A percentile compares a stretch with the other conserved stretches of the same genome.
Evolutionary conservation across 2,329 filamentous ascomycete genomes (phyloP).

Genomic region (Penicillium polonicum): DNA sequence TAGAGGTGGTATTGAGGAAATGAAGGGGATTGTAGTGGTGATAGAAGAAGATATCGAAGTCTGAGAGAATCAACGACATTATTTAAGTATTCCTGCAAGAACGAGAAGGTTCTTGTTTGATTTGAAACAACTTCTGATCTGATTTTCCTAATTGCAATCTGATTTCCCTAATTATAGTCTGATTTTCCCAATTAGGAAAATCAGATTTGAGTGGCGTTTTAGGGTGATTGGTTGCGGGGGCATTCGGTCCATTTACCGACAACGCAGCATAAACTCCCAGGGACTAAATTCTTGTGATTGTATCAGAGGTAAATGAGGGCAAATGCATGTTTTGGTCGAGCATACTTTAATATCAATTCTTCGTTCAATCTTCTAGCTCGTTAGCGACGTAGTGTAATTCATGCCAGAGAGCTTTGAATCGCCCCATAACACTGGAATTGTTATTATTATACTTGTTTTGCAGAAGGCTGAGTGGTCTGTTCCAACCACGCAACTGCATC

Average conservation of each 20-base stretch:
- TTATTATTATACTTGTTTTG: not conserved
- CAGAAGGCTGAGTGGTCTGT: conserved; percentile 7
- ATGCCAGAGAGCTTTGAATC: not conserved
- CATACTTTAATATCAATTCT: not conserved
- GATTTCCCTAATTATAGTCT: not conserved
- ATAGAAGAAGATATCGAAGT: not conserved
- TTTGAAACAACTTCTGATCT: not conserved
- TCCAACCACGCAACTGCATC: conserved; percentile 18
- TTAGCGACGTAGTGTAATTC: not conserved
- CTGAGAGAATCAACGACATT: not conserved
- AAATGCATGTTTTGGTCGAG: not conserved
- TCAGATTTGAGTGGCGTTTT: not conserved
- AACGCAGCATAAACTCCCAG: not conserved
- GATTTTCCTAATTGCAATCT: not conserved
- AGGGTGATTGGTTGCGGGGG: not conserved
- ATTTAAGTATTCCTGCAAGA: not conserved
- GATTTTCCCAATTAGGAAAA: conserved; percentile 3
- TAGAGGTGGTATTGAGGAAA: not conserved
- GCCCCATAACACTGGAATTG: not conserved
- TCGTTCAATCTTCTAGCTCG: not conserved
- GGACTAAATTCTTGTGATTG: not conserved
- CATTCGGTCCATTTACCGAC: not conserved
- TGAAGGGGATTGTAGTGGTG: not conserved
- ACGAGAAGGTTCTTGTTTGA: not conserved
- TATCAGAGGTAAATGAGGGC: not conserved